Evolutionary conservation across 345 rosid species (phyloP).

Genomic region (Corymbia maculata): DNA sequence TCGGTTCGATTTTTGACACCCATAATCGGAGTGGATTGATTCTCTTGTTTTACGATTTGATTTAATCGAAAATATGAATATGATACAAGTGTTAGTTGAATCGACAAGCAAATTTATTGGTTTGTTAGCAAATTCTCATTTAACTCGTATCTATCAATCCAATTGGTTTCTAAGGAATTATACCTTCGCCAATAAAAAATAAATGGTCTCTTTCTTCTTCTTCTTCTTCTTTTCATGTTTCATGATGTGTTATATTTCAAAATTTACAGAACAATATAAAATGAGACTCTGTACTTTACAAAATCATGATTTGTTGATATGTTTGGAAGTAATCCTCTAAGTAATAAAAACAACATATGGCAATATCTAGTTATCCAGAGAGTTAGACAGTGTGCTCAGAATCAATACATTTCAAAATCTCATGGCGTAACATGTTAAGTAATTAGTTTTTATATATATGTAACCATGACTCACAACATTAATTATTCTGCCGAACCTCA

Average conservation of each 20-base stretch:
- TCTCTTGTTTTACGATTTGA: no score
- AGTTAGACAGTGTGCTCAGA: not conserved
- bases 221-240: rapidly evolving
- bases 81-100: not conserved
- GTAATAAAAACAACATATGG: not conserved
- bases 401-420: not conserved
- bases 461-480: not conserved
- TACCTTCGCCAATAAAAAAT: rapidly evolving
- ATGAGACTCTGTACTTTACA: not conserved
- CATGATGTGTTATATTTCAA: not conserved
- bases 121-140: not conserved
- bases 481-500: rapidly evolving
- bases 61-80: rapidly evolving
- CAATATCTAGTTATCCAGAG: not conserved
- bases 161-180: not conserved
- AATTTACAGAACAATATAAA: rapidly evolving
- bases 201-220: rapidly evolving
- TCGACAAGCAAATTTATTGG: rapidly evolving
- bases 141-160: not conserved
- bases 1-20: no score
- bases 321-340: not conserved
- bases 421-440: not conserved
- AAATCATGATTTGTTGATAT: not conserved
- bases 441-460: not conserved
- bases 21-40: no score